Base-by-base conservation (phyloP, 2,329 filamentous ascomycete species). In the Fusarium falciforme region DNA sequence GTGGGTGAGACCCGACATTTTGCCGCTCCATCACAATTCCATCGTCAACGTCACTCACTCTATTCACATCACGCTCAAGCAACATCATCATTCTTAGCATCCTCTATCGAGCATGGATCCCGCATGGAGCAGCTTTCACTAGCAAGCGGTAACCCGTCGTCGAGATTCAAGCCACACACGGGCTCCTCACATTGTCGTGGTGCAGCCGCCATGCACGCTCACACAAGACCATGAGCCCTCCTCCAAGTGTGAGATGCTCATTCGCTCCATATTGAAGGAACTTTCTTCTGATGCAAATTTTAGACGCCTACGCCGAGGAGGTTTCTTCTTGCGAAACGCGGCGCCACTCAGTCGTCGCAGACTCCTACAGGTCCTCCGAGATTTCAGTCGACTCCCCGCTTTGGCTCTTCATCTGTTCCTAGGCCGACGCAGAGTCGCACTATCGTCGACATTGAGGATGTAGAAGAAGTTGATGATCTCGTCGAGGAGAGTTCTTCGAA, bases 261-360 rank as follows among this genome's bases (percentile, higher is more conserved):
- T 16, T 16, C 33, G 16, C 14, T 4, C 33, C 5, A 35, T 35
- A 35, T 10, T 10, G 3, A 16, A 6, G 14, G 33, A 35, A 1
- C 33, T 35, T 8, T 35, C 14, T 16, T 35, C 33, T 35, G 14
- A 35, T 35, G 2, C 7, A 33, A 35, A 8, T 44, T 17, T n/a
- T 54, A 85, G 84, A 85, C 84, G 36, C 82, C 83, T 6, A 80
- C 82, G 8, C 82, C 84, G 22, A 79, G 83, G 68, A 80, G 82
- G 7, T 85, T 85, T 65, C 76, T 84, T 63, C 77, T 82, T 8
- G 76, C 82, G 3, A 84, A 82, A 64, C 71, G 82, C 33, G 76
- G 82, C 29, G 76, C 78, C 16, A 76, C 80, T n/a, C 78, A 80
- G 59, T 70, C 77, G 7, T 81, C 81, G 29, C 80, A 82, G 67